Evolutionary conservation across 768 basidiomycete species (phyloP).

Genomic region (Suillus placidus): DNA sequence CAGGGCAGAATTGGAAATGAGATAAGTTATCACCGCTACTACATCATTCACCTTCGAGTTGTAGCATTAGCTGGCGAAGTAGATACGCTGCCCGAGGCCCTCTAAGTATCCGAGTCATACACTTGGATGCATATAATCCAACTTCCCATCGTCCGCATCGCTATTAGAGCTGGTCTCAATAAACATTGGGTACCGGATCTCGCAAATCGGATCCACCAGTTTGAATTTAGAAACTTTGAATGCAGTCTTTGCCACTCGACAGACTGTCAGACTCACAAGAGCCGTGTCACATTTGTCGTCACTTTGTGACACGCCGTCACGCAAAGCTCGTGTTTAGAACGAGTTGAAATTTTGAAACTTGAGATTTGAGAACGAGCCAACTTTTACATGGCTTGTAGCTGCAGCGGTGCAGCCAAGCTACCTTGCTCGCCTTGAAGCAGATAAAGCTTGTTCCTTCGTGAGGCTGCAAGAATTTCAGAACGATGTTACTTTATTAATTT

Average conservation of each 20-base stretch:
- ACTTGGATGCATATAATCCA: neutral
- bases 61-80: neutral
- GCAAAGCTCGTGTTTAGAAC: too few relatives aligned
- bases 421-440: neutral
- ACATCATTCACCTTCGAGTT: neutral
- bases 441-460: neutral
- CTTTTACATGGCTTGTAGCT: neutral
- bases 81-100: neutral
- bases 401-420: neutral
- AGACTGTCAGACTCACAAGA: too few relatives aligned
- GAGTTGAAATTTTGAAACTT: too few relatives aligned
- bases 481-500: neutral
- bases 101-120: neutral
- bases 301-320: too few relatives aligned
- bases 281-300: too few relatives aligned
- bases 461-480: neutral
- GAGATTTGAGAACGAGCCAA: too few relatives aligned
- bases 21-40: neutral
- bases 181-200: too few relatives aligned
- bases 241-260: too few relatives aligned
- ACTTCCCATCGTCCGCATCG: neutral
- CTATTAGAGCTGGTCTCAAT: too few relatives aligned
- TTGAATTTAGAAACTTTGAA: too few relatives aligned
- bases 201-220: too few relatives aligned
- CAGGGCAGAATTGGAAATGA: constrained; percentile 35